Evolutionary conservation across 2,329 filamentous ascomycete genomes (phyloP), one percentile per base, ranked within the genome.

Genomic region (Trichophyton verrucosum): DNA sequence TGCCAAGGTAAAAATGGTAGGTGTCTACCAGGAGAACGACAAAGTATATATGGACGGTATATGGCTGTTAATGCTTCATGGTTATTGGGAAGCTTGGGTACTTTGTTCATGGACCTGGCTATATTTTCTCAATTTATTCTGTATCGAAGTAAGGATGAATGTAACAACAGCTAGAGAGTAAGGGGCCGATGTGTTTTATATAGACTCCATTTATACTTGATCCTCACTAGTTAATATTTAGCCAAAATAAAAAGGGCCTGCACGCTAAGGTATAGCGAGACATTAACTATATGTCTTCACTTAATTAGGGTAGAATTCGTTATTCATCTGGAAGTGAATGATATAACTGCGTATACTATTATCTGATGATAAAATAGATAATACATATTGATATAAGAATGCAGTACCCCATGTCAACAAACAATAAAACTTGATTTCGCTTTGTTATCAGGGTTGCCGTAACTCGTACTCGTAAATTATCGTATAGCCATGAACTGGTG

Each of bases 51-150:
- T 73, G 84, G 82, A 30, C 78, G 80, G 64, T 96, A 97, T 75
- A 86, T 97, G 33, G 81, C 92, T 6, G 88, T 97, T 38, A 99
- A 97, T 72, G 76, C 90, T 33, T 91, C 87, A 65, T 99, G 94
- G 94, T 70, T 99, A 62, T 79, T 91, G 2, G 94, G 94, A 0
- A 96, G 91, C 71, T 79, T 94, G 57, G 91, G 95, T 0, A 96
- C 92, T 1, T 76, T 97, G 61, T 75, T 94, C 60, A 76, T 97
- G 65, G 94, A 97, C 74, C 78, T 91, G 71, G 84, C 82, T 30
- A 94, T 97, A 2, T 96, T 96, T 73, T 82, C 84, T 9, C 92
- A 97, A 74, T 96, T 95, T 71, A 96, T 95, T 71, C 73, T 95
- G 69, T 97, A 97, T 73, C 81, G 79, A 51, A 61, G 61, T 15